A percentile compares a stretch with the other conserved stretches of the same genome.
These are phyloP conservation scores for Lactifluus subvellereus DNA, from an alignment of 768 basidiomycete species.

Conservation along the genomic window DNA sequence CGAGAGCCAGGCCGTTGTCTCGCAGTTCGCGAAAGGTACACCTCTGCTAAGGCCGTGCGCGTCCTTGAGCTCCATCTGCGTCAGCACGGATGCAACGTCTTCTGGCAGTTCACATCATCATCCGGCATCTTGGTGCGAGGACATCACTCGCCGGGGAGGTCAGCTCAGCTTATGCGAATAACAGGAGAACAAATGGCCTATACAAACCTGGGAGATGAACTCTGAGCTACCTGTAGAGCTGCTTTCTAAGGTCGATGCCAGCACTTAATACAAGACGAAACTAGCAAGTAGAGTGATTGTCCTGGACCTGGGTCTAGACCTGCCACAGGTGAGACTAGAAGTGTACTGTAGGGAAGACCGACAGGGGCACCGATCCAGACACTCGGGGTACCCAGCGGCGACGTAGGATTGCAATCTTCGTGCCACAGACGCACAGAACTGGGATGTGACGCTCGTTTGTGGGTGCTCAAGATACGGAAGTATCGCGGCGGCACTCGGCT, in stretches of 20 bases:
- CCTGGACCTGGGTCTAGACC: not conserved
- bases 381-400: slow-evolving; percentile 75
- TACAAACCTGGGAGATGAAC: slow-evolving; percentile 16
- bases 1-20: not conserved
- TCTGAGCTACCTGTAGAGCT: slow-evolving; percentile 8
- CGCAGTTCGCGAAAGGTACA: slow-evolving; percentile 11
- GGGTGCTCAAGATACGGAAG: slow-evolving; percentile 70
- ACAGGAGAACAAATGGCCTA: not conserved
- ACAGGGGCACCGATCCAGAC: slow-evolving; percentile 20
- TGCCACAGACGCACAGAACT: slow-evolving; percentile 67
- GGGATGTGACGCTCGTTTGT: slow-evolving; percentile 62
- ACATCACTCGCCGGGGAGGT: not conserved
- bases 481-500: slow-evolving; percentile 49
- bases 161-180: not conserved
- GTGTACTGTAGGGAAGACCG: not conserved
- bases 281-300: not conserved
- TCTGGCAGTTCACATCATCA: slow-evolving; percentile 10
- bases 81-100: slow-evolving; percentile 1
- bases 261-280: not conserved
- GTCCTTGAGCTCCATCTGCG: slow-evolving; percentile 10
- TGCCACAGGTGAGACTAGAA: not conserved
- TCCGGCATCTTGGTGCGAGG: slow-evolving; percentile 10
- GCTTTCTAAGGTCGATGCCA: not conserved
- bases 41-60: slow-evolving; percentile 8
- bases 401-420: slow-evolving; percentile 60